phyloP scores from a whole-genome alignment of 352 stramenopile genomes.

The Albugo candida region DNA sequence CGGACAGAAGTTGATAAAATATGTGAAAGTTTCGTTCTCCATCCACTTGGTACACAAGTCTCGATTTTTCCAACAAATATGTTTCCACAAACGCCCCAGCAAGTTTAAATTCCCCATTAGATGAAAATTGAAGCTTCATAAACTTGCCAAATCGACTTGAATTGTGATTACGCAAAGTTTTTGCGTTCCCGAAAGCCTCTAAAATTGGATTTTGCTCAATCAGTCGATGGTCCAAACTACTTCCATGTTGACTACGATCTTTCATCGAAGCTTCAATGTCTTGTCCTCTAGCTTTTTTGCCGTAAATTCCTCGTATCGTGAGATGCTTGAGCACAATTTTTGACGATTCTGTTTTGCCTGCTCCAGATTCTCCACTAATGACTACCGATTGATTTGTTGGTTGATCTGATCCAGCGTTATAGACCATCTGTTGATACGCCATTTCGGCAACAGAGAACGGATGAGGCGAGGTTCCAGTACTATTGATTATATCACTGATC shows the following conservation, averaged over 20 bases:
- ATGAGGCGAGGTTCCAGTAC: constrained; percentile 49
- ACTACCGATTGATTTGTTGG: constrained; percentile 77
- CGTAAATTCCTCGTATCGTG: constrained; percentile 71
- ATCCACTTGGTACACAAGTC: constrained; percentile 74
- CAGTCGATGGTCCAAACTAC: constrained; percentile 57
- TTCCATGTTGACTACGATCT: constrained; percentile 28
- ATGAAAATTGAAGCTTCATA: constrained; percentile 90
- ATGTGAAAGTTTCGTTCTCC: constrained; percentile 91
- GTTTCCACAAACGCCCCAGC: constrained; percentile 75
- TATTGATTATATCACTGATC: constrained; percentile 61
- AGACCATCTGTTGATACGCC: constrained; percentile 84
- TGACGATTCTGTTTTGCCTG: constrained; percentile 79
- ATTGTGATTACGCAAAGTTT: constrained; percentile 90
- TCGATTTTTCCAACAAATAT: constrained; percentile 77
- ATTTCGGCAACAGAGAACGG: constrained; percentile 80
- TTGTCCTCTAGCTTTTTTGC: constrained; percentile 51
- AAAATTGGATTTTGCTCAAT: constrained; percentile 88
- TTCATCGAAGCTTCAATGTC: constrained; percentile 45
- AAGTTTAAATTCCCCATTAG: constrained; percentile 64
- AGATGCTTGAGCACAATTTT: constrained; percentile 82
- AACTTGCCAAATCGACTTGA: constrained; percentile 91
- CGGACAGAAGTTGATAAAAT: constrained; percentile 85
- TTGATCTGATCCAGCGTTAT: constrained; percentile 67
- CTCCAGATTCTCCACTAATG: constrained; percentile 71
- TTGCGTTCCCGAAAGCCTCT: constrained; percentile 90